Percentiles rank a stretch among this genome's conserved stretches.
phyloP scores from a whole-genome alignment of 352 stramenopile species.

The Pythium myriotylum region DNA sequence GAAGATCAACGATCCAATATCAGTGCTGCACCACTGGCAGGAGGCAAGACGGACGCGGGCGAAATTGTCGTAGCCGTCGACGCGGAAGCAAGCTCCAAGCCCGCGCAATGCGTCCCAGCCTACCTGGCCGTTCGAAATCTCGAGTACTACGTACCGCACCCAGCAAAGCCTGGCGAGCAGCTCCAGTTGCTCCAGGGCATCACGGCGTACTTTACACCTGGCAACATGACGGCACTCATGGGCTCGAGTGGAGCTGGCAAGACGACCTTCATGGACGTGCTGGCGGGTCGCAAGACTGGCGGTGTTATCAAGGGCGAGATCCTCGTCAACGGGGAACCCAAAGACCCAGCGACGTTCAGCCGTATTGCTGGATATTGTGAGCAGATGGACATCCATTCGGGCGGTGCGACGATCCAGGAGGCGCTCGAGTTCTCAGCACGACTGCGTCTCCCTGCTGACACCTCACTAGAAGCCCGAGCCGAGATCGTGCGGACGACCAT shows the following conservation, averaged over 20 bases:
- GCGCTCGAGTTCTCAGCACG: constrained; percentile 23
- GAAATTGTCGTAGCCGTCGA: background rate
- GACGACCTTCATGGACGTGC: constrained; percentile 92
- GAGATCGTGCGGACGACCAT: constrained; percentile 46
- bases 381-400: constrained; percentile 31
- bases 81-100: background rate
- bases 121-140: constrained; percentile 27
- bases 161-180: constrained; percentile 1
- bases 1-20: background rate
- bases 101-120: constrained; percentile 10
- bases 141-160: constrained; percentile 31
- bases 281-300: constrained; percentile 87
- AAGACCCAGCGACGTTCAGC: constrained; percentile 16
- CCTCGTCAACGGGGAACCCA: constrained; percentile 26
- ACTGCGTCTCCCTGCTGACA: constrained; percentile 16
- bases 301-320: constrained; percentile 60
- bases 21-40: no score
- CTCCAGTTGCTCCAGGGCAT: constrained; percentile 37
- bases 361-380: constrained; percentile 27
- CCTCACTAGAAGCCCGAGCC: constrained; percentile 5
- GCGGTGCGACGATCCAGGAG: constrained; percentile 29
- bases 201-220: constrained; percentile 30
- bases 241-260: constrained; percentile 70
- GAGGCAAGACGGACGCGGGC: no score
- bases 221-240: constrained; percentile 50